Base-by-base conservation (phyloP, 2,329 filamentous ascomycete genomes). In the Sporothrix brunneoviolacea region DNA sequence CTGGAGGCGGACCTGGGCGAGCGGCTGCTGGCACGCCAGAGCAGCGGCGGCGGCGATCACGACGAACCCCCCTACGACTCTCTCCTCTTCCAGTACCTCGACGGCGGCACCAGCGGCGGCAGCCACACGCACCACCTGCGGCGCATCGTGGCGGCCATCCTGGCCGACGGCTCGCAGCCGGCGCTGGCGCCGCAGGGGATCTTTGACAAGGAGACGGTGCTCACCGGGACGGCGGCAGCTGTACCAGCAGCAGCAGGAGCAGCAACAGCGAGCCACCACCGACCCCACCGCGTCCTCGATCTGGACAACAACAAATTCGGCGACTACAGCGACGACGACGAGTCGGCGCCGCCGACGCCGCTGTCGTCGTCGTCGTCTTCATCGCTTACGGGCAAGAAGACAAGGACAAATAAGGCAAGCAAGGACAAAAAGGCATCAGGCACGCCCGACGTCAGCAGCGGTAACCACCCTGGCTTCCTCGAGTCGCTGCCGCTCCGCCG, bases 1-100 rank as follows among this genome's bases (percentile, higher is more conserved):
- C 70, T 96, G 12, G 84, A 93, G 57, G 70, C 73, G 3, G 88
- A 94, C 59, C 82, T 86, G 64, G 65, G 75, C 6, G 78, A 82
- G 54, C 73, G 83, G 6, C 63, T 76, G 45, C 68, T 72, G 8
- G 63, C 72, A 38, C 79, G 83, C 48, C 56, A 59, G 15, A 65
- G 68, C 39, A 61, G 57, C 8, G 48, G 24, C 13, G 57, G 55
- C 10, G 36, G 39, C 13, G 46, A 50, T 6, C 64, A 57, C 9
- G 50, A 60, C 16, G 24, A 45, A 16, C 5, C 21, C 38, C 64
- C 84, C 15, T 61, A 65, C 16, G 66, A 79, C 13, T 81, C 80
- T 22, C 71, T 91, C 21, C 64, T 91, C 1, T 71, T 76, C 43
- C 71, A 70, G 50, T 89, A 88, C 59, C 65, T 84, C 48, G 65